Evolutionary conservation across 2,329 filamentous ascomycete genomes (phyloP).

Genomic region (Fusarium sarcochroum): DNA sequence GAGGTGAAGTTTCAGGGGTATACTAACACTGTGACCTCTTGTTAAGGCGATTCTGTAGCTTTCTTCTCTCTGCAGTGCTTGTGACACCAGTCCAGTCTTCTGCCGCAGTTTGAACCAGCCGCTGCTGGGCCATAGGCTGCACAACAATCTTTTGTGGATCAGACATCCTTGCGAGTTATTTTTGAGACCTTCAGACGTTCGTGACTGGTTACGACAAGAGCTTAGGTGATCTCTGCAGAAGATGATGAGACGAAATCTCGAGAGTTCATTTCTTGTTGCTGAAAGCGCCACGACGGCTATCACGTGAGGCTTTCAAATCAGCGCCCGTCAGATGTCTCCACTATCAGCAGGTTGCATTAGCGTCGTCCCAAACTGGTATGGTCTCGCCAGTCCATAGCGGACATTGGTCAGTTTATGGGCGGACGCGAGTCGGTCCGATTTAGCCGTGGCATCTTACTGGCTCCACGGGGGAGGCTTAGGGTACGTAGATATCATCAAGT

Average conservation of each 20-base stretch:
- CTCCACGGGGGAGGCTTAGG: not conserved
- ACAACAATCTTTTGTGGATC: slow-evolving; percentile 13
- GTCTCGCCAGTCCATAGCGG: accelerated
- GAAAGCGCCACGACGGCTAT: not conserved
- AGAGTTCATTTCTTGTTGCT: not conserved
- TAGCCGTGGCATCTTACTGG: not conserved
- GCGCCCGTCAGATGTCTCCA: not conserved
- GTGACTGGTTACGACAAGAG: accelerated
- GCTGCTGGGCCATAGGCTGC: slow-evolving; percentile 22
- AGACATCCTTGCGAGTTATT: not conserved
- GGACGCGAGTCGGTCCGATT: not conserved
- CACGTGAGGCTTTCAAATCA: slow-evolving; percentile 1
- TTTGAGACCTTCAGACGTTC: too few species aligned
- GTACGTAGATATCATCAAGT: slow-evolving; percentile 10
- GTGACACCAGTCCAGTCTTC: slow-evolving; percentile 30
- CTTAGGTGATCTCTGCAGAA: not conserved
- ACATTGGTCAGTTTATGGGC: accelerated
- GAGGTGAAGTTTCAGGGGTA: accelerated
- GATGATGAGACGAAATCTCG: not conserved
- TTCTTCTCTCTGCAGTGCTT: slow-evolving; percentile 21
- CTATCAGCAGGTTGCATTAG: slow-evolving; percentile 40
- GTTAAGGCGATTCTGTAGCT: slow-evolving; percentile 26
- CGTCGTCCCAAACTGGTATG: not conserved
- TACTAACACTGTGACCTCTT: slow-evolving; percentile 26
- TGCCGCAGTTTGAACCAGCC: slow-evolving; percentile 5